Conservation (phyloP, 352 stramenopile genomes). For the Globisporangium barbulae region DNA sequence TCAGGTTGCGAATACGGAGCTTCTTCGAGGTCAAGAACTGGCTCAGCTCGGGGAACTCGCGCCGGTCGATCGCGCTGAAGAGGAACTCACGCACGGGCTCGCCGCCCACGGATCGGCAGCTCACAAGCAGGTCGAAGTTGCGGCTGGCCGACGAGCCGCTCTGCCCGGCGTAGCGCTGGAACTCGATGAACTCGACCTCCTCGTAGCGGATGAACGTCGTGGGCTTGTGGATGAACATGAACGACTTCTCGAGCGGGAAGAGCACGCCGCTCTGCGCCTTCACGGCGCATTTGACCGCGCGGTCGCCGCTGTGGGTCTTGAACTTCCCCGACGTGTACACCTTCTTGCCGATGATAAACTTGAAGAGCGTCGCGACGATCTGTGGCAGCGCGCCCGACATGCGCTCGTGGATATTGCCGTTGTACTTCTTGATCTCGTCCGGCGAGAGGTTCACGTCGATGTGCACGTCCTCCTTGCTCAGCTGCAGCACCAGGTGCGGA, state of each 20-base stretch:
- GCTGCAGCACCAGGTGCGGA: conserved; percentile 97
- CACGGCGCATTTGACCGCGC: conserved; percentile 88
- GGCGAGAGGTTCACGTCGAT: conserved; percentile 94
- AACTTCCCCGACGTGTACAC: conserved; percentile 95
- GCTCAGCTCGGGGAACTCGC: conserved; percentile 93
- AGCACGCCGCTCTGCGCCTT: conserved; percentile 96
- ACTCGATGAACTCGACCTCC: conserved; percentile 98
- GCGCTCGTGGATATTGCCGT: conserved; percentile 93
- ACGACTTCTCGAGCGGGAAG: conserved; percentile 98
- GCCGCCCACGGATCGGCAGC: conserved; percentile 85
- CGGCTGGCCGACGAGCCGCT: conserved; percentile 81
- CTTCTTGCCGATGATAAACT: conserved; percentile 95
- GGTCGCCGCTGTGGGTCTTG: conserved; percentile 83
- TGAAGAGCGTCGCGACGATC: conserved; percentile 98
- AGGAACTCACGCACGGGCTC: conserved; percentile 88
- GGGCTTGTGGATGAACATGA: conserved; percentile 99
- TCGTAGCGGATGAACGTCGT: conserved; percentile 98
- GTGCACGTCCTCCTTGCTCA: conserved; percentile 83
- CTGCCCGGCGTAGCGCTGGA: conserved; percentile 95
- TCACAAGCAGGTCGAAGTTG: conserved; percentile 96
- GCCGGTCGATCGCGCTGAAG: conserved; percentile 96
- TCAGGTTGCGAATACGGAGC: conserved; percentile 91
- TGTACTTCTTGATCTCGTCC: conserved; percentile 98
- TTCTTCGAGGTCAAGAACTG: conserved; percentile 96
- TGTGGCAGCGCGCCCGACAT: conserved; percentile 96